Base-by-base conservation (phyloP, 371 early-diverging fungal species). In the Haplosporangium sp. region DNA sequence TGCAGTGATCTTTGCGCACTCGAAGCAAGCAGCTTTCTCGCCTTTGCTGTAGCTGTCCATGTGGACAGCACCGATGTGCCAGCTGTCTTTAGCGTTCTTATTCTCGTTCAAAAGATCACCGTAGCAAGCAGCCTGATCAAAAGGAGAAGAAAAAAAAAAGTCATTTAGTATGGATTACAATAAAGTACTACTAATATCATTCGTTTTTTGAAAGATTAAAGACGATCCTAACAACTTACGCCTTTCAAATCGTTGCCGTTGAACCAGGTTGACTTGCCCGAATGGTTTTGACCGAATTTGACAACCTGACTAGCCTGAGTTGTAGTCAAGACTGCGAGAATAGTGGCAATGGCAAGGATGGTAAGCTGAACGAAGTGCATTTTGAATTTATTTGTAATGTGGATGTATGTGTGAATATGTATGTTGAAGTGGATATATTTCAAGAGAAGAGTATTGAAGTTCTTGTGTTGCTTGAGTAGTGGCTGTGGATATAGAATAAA, bases 61-160 rank as follows among this genome's bases (percentile, higher is more conserved):
- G 55, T 69, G 44, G 37, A 81, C 69, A 9, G 81, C 81, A 20
- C 53, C 81, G 44, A 81, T 81, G 67, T 69, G 75, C 81, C 81
- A 81, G 45, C 3, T 2, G n/a, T 75, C 81, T 4, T 15, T 1
- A 20, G 75, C 81, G 20, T 81, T 66, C 39, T 74, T 75, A 9
- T 72, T 39, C 17, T 65, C 56, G 72, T 74, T 66, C 66, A 56
- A 9, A 39, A 81, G 42, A 34, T 68, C 38, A 10, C 81, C 81
- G 27, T 74, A 81, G 67, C 81, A 81, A 34, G 81, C 74, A 27
- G 62, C 68, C 71, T 71, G 17, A 27, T 17, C 0, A 38, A 7
- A 3, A 47, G 35, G 13, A 17, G 58, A 27, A 20, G 27, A 9
- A 34, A 27, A 47, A 3, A 44, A 2, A 47, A 7, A 37, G 13